These are phyloP conservation scores for Obba rivulosa DNA, from an alignment of 768 basidiomycete species.

Conservation along the genomic window DNA sequence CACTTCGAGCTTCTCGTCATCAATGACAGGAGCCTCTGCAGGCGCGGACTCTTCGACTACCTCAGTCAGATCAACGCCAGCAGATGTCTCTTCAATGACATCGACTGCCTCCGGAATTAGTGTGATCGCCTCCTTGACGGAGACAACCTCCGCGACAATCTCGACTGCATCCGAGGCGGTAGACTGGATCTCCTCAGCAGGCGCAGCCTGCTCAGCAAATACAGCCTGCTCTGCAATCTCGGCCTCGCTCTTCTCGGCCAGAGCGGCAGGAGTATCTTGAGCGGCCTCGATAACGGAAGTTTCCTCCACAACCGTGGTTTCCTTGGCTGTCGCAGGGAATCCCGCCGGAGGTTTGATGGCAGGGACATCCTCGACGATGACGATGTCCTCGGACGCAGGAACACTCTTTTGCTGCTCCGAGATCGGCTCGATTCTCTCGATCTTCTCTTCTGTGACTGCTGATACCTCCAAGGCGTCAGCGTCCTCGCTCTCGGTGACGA, in stretches of 20 bases:
- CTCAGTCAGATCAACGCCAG: not conserved
- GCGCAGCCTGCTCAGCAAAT: not conserved
- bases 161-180: not conserved
- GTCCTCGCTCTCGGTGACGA: not conserved
- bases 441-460: not conserved
- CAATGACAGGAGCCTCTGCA: not conserved
- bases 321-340: no score
- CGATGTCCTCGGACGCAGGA: not conserved
- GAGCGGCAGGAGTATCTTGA: no score
- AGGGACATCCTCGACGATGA: slow-evolving; percentile 1
- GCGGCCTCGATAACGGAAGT: no score
- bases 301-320: no score
- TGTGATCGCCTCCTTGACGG: not conserved
- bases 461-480: not conserved
- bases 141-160: not conserved
- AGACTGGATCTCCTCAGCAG: not conserved
- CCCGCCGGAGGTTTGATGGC: not conserved
- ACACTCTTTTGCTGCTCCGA: not conserved
- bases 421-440: not conserved
- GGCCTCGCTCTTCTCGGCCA: not conserved
- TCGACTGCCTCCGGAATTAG: no score
- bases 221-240: no score
- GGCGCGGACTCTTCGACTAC: not conserved
- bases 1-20: not conserved
- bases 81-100: not conserved